Conservation (phyloP, 78 protist species). For the Chrysochromulina tobinii region DNA sequence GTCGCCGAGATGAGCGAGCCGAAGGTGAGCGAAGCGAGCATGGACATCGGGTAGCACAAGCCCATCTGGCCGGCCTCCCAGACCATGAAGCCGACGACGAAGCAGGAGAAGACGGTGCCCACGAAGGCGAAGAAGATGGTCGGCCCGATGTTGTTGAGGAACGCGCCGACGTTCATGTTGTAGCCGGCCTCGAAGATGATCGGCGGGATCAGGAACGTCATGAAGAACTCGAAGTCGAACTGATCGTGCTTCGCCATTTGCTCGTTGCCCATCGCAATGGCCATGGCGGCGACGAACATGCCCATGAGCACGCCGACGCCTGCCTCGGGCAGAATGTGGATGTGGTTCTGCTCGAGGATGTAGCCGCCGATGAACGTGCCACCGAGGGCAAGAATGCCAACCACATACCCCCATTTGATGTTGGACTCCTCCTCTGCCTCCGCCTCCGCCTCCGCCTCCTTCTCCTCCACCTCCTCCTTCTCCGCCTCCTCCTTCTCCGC, state of each 20-base stretch:
- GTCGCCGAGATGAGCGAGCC: conserved; percentile 45
- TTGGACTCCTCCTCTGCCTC: too few relatives aligned
- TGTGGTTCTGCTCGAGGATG: background rate
- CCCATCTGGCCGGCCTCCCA: background rate
- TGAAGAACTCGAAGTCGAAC: conserved; percentile 51
- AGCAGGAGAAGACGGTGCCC: conserved; percentile 45
- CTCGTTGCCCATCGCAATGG: too few relatives aligned
- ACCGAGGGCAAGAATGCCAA: background rate
- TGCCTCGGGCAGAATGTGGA: conserved; percentile 27
- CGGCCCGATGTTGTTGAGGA: conserved; percentile 24
- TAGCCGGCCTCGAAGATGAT: conserved; percentile 54
- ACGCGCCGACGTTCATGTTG: background rate
- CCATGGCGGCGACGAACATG: background rate
- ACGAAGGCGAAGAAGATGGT: conserved; percentile 42
- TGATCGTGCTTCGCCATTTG: background rate
- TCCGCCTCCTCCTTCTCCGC: too few relatives aligned
- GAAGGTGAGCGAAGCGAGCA: background rate
- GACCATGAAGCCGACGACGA: conserved; percentile 37
- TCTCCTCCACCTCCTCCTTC: too few relatives aligned
- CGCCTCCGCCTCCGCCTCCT: too few relatives aligned
- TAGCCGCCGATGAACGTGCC: background rate
- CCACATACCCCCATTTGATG: background rate
- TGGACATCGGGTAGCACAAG: background rate
- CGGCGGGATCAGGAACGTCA: conserved; percentile 53
- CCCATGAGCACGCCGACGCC: conserved; percentile 24